Base-by-base conservation (phyloP, 2,329 filamentous ascomycete genomes). In the Cylindrodendrum hubeiense region DNA sequence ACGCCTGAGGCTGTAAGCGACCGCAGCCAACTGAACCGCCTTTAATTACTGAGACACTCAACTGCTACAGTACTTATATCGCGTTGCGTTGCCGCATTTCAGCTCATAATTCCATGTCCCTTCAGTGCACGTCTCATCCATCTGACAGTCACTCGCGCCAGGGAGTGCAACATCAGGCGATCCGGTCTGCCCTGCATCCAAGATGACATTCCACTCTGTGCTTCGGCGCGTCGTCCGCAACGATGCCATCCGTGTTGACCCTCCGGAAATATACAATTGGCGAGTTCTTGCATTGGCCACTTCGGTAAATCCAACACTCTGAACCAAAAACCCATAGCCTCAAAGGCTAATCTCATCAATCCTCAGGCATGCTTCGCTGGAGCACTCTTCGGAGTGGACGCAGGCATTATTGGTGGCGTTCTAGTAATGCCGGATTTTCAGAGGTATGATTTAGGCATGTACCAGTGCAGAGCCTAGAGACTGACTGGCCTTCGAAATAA, bases 261-360 rank as follows among this genome's bases (percentile, higher is more conserved):
- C 90, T 15, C 83, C 85, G 17, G 87, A 92, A 77, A 89, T 92
- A 64, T 92, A 92, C 77, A 89, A 89, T 72, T 92, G 90, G 89
- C 85, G 90, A 56, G 89, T 91, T 5, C 91, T 90, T 66, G 80
- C 87, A 54, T 80, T 92, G 61, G 89, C 90, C 22, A 88, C 85
- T 67, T 90, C 89, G 7, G 68, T 71, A 60, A 26, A 22, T 26
- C 7, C 6, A 41, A 4, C 0, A 21, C 8, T 19, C 8, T 13
- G n/a, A 43, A 4, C 3, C 1, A 4, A n/a, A 3, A 2, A 39
- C 15, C 3, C 17, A n/a, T 12, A 19, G 2, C 4, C 12, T 2
- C 5, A 0, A 1, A 17, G 19, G 10, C 17, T 44, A 12, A 13
- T 4, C 49, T 43, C 28, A 37, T 63, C 67, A 19, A 41, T 39